A percentile compares a stretch with the other conserved stretches of the same genome.
Conservation (phyloP, 202 grass and related monocot species). For the Schoenoplectus triqueter region DNA sequence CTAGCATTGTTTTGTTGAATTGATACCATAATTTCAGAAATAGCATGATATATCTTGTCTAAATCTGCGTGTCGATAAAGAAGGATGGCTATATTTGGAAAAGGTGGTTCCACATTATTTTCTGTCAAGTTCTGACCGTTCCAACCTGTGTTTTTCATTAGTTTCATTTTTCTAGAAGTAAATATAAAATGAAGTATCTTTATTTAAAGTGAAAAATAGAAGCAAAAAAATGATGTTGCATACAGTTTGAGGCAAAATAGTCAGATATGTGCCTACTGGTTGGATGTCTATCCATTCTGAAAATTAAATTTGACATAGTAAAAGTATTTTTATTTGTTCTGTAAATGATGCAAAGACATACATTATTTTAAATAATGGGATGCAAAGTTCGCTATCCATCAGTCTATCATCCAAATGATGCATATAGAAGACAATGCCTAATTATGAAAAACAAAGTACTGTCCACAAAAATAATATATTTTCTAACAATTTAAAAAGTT, state of each 20-base stretch:
- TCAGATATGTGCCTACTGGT: neutral
- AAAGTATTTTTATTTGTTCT: neutral
- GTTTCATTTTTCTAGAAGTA: neutral
- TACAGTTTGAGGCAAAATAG: neutral
- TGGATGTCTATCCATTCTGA: neutral
- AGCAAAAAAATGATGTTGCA: neutral
- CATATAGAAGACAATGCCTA: slow-evolving; percentile 12
- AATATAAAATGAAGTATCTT: neutral
- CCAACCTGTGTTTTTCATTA: slow-evolving; percentile 29
- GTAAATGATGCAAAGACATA: neutral
- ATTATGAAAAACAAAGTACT: neutral
- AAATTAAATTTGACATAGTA: neutral
- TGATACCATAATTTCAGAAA: slow-evolving; percentile 32
- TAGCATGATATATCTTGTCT: slow-evolving; percentile 13
- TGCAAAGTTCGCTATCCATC: neutral
- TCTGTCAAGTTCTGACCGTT: slow-evolving; percentile 16
- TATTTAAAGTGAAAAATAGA: neutral
- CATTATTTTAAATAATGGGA: slow-evolving; percentile 5
- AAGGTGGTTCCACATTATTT: slow-evolving; percentile 36
- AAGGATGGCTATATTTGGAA: slow-evolving; percentile 28
- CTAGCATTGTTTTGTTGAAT: slow-evolving; percentile 11
- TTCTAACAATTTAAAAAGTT: neutral
- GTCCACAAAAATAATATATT: slow-evolving; percentile 6
- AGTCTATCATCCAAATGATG: neutral
- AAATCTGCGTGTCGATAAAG: slow-evolving; percentile 26